phyloP scores from a whole-genome alignment of 305 asterid species.

The Solanum hybrid region DNA sequence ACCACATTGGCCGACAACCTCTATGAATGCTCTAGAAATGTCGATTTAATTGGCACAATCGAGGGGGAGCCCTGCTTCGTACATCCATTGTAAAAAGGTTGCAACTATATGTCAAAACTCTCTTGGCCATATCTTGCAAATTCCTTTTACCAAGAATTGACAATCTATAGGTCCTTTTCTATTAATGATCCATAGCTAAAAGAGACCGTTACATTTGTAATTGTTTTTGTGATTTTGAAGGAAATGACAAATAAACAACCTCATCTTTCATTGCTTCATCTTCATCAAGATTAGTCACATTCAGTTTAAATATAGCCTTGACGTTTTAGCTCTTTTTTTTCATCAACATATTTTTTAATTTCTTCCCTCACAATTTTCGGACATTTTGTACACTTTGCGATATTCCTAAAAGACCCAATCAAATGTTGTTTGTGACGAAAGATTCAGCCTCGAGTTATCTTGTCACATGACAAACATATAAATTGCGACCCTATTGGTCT shows the following conservation, averaged over 20 bases:
- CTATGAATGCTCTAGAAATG: not conserved
- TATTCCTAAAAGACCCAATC: not conserved
- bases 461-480: not conserved
- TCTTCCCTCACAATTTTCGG: not conserved
- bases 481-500: not conserved
- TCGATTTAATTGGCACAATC: not conserved
- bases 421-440: not conserved
- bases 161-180: not conserved
- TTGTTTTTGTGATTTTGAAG: not conserved
- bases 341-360: too few species aligned
- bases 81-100: not conserved
- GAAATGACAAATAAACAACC: not conserved
- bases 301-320: not conserved
- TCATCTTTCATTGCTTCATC: not conserved
- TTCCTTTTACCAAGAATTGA: not conserved
- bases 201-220: not conserved
- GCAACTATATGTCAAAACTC: not conserved
- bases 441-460: not conserved
- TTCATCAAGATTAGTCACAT: not conserved
- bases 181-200: too few species aligned
- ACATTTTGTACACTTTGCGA: not conserved
- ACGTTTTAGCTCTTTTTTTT: not conserved
- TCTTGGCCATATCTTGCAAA: not conserved
- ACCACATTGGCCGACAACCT: not conserved
- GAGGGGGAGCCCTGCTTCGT: not conserved